Evolutionary conservation across 1,139 yeast genomes (phyloP).

Genomic region (Pneumocystis sp.): DNA sequence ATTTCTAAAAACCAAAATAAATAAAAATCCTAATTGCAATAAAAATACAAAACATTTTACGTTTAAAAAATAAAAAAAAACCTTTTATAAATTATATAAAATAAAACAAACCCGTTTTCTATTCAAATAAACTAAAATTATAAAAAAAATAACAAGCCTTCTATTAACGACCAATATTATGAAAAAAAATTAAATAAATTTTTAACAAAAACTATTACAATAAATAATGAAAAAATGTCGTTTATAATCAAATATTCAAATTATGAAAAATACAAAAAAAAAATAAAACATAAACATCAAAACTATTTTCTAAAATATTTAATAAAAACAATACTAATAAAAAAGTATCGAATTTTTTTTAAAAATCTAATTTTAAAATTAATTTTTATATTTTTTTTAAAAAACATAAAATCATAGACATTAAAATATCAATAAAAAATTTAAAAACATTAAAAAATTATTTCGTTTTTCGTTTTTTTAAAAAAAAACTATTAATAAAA

Average conservation of each 20-base stretch:
- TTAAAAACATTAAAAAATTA: neutral
- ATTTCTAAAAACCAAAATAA: slow-evolving; percentile 8
- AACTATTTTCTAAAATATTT: neutral
- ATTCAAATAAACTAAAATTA: neutral
- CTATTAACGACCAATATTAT: neutral
- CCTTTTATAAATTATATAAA: neutral
- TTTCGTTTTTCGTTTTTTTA: neutral
- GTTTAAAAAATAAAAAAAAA: neutral
- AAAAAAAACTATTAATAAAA: neutral
- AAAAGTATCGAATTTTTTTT: too few relatives aligned
- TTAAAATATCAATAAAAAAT: neutral
- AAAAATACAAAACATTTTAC: neutral
- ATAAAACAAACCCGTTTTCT: neutral
- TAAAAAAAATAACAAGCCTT: neutral
- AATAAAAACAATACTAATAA: too few relatives aligned
- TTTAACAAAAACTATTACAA: neutral
- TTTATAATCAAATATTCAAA: neutral
- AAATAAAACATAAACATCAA: neutral
- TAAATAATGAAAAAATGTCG: neutral
- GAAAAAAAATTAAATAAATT: neutral
- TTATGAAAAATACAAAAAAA: neutral
- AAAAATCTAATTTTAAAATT: too few relatives aligned
- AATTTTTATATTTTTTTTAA: too few relatives aligned
- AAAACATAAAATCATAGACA: neutral
- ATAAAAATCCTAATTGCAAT: neutral